Conservation (phyloP, 768 basidiomycete species). For the Hemileccinum impolitum region DNA sequence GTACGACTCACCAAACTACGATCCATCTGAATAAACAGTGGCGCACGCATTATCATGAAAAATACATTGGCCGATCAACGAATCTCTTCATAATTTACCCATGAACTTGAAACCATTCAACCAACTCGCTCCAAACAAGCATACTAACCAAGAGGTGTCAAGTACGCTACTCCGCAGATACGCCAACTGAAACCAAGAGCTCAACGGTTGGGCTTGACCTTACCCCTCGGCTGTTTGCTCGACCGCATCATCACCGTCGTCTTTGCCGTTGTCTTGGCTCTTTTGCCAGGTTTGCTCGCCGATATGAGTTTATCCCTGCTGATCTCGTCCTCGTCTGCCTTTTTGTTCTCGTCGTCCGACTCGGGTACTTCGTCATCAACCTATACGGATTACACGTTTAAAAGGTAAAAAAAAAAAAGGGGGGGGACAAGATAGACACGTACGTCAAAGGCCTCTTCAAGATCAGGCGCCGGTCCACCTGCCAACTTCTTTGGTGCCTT, state of each 20-base stretch:
- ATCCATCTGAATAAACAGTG: no score
- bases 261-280: neutral
- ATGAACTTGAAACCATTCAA: no score
- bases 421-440: constrained; percentile 19
- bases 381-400: constrained; percentile 19
- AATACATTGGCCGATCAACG: no score
- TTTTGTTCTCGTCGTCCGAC: constrained; percentile 48
- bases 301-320: constrained; percentile 60
- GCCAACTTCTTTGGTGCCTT: constrained; percentile 79
- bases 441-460: constrained; percentile 89
- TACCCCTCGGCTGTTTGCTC: constrained; percentile 19
- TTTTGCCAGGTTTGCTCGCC: constrained; percentile 40
- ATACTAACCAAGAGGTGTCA: neutral
- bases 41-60: no score
- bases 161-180: neutral
- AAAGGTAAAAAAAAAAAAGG: neutral
- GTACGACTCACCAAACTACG: no score
- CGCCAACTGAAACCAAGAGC: no score
- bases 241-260: neutral
- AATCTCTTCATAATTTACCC: no score
- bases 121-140: neutral
- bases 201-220: constrained; percentile 15
- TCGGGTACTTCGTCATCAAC: constrained; percentile 46
- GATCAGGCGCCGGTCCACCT: constrained; percentile 74
- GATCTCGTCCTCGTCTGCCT: constrained; percentile 37